Evolutionary conservation across 768 basidiomycete species (phyloP), one percentile per base, ranked within the genome.

Genomic region (Melanogaster broomeanus): DNA sequence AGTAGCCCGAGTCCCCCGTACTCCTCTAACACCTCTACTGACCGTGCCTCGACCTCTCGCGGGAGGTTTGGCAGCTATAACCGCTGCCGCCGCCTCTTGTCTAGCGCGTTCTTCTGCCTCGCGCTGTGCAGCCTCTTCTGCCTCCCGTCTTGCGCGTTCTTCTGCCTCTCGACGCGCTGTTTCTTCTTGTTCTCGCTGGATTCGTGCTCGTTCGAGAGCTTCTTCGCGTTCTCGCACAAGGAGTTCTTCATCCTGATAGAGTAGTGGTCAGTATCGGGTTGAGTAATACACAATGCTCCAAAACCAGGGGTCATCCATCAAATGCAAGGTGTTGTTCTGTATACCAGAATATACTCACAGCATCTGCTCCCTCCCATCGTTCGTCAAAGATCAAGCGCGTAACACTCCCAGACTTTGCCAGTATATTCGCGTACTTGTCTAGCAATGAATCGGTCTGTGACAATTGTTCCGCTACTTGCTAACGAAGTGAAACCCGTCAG

Each of bases 311-410:
- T 9, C 30, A 30, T 30, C 35, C 8, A 33, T 21, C 9, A n/a
- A 22, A 42, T 25, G 13, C 4, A 11, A 6, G 19, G 35, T 30
- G 24, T 2, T 18, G 33, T 31, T 19, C 24, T 30, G 24, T 6
- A 43, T 15, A 31, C 7, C 11, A 33, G 21, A 33, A 40, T 27
- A 46, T 19, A 72, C 82, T 71, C 62, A 89, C 90, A 39, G 75
- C 81, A 54, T 87, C 85, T 34, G 83, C 87, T 2, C 90, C 90
- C 48, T 79, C 72, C 87, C 87, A 92, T 51, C 80, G 72, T 53
- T 89, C 85, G 63, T 92, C 89, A 53, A 90, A 83, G 16, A 92
- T 81, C 51, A 91, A 67, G 27, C 79, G 79, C 3, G 87, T 73
- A 53, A 81, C 77, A 13, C 81, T 77, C 66, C 90, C 89, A 2